These are phyloP conservation scores for Inonotus hispidus DNA, from an alignment of 1,284 basidiomycete genomes.

Conservation along the genomic window DNA sequence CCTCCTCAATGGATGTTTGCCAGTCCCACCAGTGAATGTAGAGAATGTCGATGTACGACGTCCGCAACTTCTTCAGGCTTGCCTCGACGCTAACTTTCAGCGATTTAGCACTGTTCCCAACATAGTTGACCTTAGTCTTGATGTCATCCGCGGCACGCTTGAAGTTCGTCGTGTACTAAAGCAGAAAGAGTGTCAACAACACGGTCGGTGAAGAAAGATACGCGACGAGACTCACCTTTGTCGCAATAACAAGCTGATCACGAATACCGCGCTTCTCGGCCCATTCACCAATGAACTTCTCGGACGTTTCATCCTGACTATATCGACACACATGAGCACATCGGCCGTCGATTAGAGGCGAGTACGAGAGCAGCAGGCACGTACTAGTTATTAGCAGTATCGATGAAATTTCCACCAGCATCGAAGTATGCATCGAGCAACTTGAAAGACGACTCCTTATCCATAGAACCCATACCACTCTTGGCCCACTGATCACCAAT, in stretches of 20 bases:
- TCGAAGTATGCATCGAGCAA: slow-evolving; percentile 37
- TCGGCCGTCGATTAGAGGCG: no score
- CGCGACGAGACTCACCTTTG: slow-evolving; percentile 22
- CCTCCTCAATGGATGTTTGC: slow-evolving; percentile 30
- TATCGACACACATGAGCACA: slow-evolving; percentile 4
- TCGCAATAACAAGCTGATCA: slow-evolving; percentile 36
- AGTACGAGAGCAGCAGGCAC: slow-evolving; percentile 5
- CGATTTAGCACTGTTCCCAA: slow-evolving; percentile 27
- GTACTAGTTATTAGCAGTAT: slow-evolving; percentile 30
- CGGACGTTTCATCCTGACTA: slow-evolving; percentile 20
- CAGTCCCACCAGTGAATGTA: slow-evolving; percentile 33
- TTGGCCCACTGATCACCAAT: slow-evolving; percentile 42
- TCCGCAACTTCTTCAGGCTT: slow-evolving; percentile 32
- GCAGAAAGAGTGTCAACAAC: background rate
- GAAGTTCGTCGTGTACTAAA: slow-evolving; percentile 27
- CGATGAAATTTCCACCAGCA: slow-evolving; percentile 33
- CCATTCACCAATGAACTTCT: slow-evolving; percentile 33
- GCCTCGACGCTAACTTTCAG: slow-evolving; percentile 24
- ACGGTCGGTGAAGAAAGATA: background rate
- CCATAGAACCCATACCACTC: slow-evolving; percentile 30
- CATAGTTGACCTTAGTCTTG: slow-evolving; percentile 26
- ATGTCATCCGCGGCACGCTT: slow-evolving; percentile 21
- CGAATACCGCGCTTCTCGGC: slow-evolving; percentile 30
- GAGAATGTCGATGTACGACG: slow-evolving; percentile 38
- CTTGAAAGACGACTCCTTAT: slow-evolving; percentile 35